Evolutionary conservation across 106 monocot genomes (phyloP).

Genomic region (Phalaenopsis equestris): DNA sequence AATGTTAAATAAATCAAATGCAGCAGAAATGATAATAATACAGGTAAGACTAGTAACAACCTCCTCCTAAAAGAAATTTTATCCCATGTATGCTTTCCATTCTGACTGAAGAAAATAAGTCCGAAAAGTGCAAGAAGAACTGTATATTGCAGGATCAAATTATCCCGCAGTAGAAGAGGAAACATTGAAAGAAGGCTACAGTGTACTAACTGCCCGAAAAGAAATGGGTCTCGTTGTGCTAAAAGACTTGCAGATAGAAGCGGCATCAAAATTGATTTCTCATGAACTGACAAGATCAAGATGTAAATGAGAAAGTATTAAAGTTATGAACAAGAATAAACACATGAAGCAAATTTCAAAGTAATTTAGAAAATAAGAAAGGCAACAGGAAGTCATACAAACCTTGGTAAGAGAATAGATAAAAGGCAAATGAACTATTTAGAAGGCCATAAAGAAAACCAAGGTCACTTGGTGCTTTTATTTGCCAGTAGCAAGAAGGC

Average conservation of each 20-base stretch:
- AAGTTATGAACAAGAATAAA: constrained; percentile 1
- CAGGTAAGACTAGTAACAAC: constrained; percentile 19
- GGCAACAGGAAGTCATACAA: background rate
- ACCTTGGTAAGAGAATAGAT: constrained; percentile 96
- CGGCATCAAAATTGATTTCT: constrained; percentile 92
- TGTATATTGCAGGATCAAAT: constrained; percentile 60
- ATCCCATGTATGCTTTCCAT: constrained; percentile 11
- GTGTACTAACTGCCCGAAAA: constrained; percentile 54
- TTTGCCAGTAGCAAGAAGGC: constrained; percentile 81
- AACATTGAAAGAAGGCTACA: constrained; percentile 79
- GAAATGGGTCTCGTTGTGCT: constrained; percentile 59
- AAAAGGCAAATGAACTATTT: constrained; percentile 92
- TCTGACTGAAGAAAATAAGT: constrained; percentile 41
- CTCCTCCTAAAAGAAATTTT: constrained; percentile 14
- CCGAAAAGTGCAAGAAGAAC: constrained; percentile 60
- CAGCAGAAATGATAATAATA: constrained; percentile 34
- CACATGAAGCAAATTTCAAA: constrained; percentile 1
- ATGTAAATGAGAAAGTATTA: constrained; percentile 1
- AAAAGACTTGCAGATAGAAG: constrained; percentile 91
- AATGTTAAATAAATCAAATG: constrained; percentile 44
- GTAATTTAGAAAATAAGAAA: background rate
- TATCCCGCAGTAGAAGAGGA: constrained; percentile 77
- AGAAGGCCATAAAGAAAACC: constrained; percentile 76
- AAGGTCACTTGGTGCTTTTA: constrained; percentile 64
- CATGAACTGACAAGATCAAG: constrained; percentile 60